Evolutionary conservation across 1,284 basidiomycete species (phyloP).

Genomic region (Moniliophthora roreri): DNA sequence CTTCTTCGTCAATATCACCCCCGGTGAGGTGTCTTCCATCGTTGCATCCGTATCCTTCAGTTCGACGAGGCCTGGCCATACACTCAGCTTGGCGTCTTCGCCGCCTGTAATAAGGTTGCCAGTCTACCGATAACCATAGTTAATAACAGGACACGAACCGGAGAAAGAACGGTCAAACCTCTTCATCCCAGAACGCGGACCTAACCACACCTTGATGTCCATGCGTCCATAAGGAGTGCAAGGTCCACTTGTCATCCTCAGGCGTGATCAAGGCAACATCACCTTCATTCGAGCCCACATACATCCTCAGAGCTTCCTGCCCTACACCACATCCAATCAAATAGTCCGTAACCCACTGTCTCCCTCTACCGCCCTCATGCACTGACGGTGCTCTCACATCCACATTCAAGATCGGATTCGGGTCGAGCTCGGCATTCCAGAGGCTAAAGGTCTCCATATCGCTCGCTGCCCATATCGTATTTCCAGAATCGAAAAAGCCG

Average conservation of each 20-base stretch:
- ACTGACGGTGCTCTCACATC: conserved; percentile 55
- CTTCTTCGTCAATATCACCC: too few species aligned
- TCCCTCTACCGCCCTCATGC: conserved; percentile 37
- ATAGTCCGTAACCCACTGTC: conserved; percentile 68
- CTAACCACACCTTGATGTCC: conserved; percentile 59
- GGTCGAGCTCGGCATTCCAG: conserved; percentile 67
- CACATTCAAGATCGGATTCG: conserved; percentile 39
- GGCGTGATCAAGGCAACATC: conserved; percentile 54
- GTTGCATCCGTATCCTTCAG: conserved; percentile 15
- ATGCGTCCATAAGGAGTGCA: conserved; percentile 50
- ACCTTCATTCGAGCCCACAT: conserved; percentile 65
- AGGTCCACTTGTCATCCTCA: conserved; percentile 36
- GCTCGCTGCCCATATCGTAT: conserved; percentile 76
- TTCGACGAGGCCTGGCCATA: conserved; percentile 40
- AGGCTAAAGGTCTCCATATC: conserved; percentile 85
- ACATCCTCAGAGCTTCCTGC: conserved; percentile 39
- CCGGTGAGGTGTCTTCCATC: background rate
- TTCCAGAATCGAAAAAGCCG: conserved; percentile 55
- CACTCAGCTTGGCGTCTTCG: conserved; percentile 56
- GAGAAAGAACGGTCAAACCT: conserved; percentile 31
- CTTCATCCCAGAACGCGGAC: conserved; percentile 55
- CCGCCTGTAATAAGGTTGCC: conserved; percentile 57
- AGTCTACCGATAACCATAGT: conserved; percentile 32
- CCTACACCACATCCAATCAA: conserved; percentile 44
- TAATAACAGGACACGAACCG: conserved; percentile 1